phyloP scores from a whole-genome alignment of 495 filamentous ascomycete species.

The Xylaria bambusicola region DNA sequence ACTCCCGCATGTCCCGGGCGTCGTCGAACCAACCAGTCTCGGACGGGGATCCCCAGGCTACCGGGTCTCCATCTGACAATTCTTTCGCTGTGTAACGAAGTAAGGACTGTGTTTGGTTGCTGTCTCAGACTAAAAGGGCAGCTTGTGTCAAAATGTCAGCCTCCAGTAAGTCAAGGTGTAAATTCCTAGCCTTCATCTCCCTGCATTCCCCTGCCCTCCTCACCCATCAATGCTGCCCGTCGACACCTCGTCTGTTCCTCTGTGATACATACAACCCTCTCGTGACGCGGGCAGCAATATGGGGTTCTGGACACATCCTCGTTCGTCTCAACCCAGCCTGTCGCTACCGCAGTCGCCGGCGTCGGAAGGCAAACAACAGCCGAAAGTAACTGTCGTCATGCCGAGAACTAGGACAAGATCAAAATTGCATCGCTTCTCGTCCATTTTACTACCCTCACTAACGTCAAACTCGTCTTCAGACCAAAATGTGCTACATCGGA shows the following conservation, averaged over 20 bases:
- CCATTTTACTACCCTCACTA: conserved; percentile 33
- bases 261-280: background rate
- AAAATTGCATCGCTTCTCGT: conserved; percentile 31
- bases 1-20: background rate
- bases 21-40: conserved; percentile 11
- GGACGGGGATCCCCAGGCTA: conserved; percentile 19
- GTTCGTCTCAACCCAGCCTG: background rate
- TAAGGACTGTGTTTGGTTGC: conserved; percentile 12
- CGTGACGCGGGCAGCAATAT: too few relatives aligned
- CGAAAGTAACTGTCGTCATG: background rate
- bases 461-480: conserved; percentile 28
- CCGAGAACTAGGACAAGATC: conserved; percentile 19
- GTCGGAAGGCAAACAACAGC: background rate
- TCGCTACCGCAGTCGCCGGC: conserved; percentile 3
- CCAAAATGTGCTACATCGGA: conserved; percentile 23
- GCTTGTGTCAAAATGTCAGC: conserved; percentile 8
- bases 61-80: conserved; percentile 17
- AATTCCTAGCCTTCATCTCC: background rate
- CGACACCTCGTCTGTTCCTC: background rate
- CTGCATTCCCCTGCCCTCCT: background rate
- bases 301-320: conserved; percentile 1
- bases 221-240: background rate
- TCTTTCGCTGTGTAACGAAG: background rate
- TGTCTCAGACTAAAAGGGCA: conserved; percentile 11
- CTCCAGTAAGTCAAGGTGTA: conserved; percentile 18